A percentile compares a stretch with the other conserved stretches of the same genome.
Evolutionary conservation across 768 basidiomycete species (phyloP).

Genomic region (Amanita jacksonii): DNA sequence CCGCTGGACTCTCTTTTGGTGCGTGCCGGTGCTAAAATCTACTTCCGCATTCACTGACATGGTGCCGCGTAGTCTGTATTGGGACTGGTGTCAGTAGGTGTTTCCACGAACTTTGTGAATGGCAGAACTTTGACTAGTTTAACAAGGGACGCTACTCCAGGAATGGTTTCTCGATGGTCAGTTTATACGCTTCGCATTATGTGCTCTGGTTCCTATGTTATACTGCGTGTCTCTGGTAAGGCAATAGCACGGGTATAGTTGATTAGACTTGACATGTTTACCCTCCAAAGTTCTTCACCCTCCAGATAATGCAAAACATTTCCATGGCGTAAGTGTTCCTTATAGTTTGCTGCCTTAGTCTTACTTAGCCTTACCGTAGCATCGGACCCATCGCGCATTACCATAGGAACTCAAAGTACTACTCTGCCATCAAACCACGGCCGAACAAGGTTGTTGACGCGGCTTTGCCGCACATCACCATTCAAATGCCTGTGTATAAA

Average conservation of each 20-base stretch:
- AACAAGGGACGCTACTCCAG: slow-evolving; percentile 38
- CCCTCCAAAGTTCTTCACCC: slow-evolving; percentile 59
- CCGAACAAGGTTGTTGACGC: slow-evolving; percentile 39
- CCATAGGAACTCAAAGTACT: slow-evolving; percentile 73
- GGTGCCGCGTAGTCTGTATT: slow-evolving; percentile 38
- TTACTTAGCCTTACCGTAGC: slow-evolving; percentile 19
- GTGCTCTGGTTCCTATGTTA: slow-evolving; percentile 51
- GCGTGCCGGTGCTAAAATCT: slow-evolving; percentile 28
- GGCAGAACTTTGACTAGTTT: background rate
- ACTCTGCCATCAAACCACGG: slow-evolving; percentile 55
- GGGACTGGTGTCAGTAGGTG: slow-evolving; percentile 48
- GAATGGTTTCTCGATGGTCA: slow-evolving; percentile 59
- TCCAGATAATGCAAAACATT: slow-evolving; percentile 63
- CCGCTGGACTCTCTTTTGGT: slow-evolving; percentile 48
- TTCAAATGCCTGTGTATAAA: slow-evolving; percentile 85
- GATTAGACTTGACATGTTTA: slow-evolving; percentile 15
- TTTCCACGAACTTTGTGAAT: background rate
- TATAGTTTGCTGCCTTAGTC: too few species aligned
- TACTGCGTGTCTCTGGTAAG: slow-evolving; percentile 63
- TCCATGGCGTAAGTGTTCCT: slow-evolving; percentile 48
- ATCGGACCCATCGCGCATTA: slow-evolving; percentile 76
- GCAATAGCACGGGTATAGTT: slow-evolving; percentile 10
- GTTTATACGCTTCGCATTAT: slow-evolving; percentile 52
- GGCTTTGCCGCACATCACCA: slow-evolving; percentile 63
- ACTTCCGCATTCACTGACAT: slow-evolving; percentile 24